A percentile compares a stretch with the other conserved stretches of the same genome.
phyloP scores from a whole-genome alignment of 2,329 filamentous ascomycete species.

The Hypomyces rosellus region DNA sequence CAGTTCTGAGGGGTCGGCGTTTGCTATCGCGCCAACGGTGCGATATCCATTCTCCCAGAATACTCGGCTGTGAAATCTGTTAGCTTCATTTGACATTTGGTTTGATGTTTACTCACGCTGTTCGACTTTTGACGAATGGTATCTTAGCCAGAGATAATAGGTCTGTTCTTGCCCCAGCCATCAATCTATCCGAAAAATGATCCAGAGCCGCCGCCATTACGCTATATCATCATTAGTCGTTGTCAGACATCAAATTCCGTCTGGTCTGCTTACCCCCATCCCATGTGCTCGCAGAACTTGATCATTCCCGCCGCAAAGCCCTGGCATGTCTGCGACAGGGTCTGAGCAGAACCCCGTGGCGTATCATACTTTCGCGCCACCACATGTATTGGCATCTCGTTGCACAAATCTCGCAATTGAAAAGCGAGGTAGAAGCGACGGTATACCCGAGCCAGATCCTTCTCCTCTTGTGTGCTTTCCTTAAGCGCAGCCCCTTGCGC shows the following conservation, averaged over 20 bases:
- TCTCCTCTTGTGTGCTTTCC: conserved; percentile 55
- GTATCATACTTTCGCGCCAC: conserved; percentile 66
- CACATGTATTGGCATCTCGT: conserved; percentile 63
- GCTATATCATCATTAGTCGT: conserved; percentile 29
- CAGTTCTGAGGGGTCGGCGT: conserved; percentile 61
- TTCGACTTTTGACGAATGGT: conserved; percentile 70
- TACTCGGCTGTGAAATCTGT: conserved; percentile 34
- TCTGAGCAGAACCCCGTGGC: conserved; percentile 65
- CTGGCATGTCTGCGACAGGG: conserved; percentile 65
- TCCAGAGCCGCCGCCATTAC: conserved; percentile 66
- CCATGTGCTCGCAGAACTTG: conserved; percentile 73
- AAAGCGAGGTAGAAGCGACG: conserved; percentile 68
- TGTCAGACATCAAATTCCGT: background rate
- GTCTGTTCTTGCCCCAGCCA: conserved; percentile 65
- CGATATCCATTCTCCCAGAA: conserved; percentile 74
- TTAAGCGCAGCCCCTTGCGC: conserved; percentile 60
- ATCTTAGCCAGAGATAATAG: conserved; percentile 65
- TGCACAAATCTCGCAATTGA: conserved; percentile 72
- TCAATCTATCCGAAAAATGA: conserved; percentile 68
- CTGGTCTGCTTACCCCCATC: conserved; percentile 49
- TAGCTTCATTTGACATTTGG: background rate
- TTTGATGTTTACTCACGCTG: conserved; percentile 41
- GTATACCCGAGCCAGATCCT: conserved; percentile 57
- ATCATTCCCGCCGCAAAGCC: conserved; percentile 75
- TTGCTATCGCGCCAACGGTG: conserved; percentile 60